Evolutionary conservation across 768 basidiomycete species (phyloP), one percentile per base, ranked within the genome.

Genomic region (Hygrophorus pudorinus): DNA sequence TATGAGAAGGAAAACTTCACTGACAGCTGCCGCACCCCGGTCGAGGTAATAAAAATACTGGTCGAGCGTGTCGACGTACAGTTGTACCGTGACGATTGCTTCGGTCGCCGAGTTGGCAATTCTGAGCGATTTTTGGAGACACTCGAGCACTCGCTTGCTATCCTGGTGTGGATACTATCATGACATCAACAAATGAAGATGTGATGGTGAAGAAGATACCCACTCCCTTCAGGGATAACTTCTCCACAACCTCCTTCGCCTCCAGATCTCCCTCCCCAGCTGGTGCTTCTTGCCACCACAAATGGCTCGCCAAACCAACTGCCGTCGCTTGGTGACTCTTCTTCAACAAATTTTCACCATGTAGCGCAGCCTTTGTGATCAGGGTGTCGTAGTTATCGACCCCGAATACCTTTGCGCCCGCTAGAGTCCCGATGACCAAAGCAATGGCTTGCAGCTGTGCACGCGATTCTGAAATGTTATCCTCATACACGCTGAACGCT

Each of bases 371-470:
- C 65, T 99, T 98, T 20, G 96, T 98, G 56, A 97, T 91, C 49
- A 99, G 65, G 2, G 94, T 98, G 56, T 98, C 96, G 57, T 96
- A 97, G 60, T 94, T 94, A 55, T 99, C 94, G 38, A 75, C 75
- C 29, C 83, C 84, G 57, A 98, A 98, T n/a, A 93, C 92, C 49
- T 81, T 71, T 27, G 90, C 85, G 8, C 83, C 79, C 45, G 90
- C 88, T 31, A 99, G 66, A 5, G 91, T 88, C 39, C 85, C 84
- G 47, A 98, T 96, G 53, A 99, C 85, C 14, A 93, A 75, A 5
- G 91, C 89, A 58, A 99, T 97, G n/a, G 94, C 93, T 56, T 94
- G 90, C 6, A 99, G 67, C 61, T 99, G 96, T 4, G 91, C 91
- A 2, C 94, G 78, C 28, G 85, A 89, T 58, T 99, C 94, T 36